Percentiles rank a stretch among this genome's conserved stretches.
Evolutionary conservation across 805 yeast species (phyloP).

Genomic region (Grigorovia jiainica): DNA sequence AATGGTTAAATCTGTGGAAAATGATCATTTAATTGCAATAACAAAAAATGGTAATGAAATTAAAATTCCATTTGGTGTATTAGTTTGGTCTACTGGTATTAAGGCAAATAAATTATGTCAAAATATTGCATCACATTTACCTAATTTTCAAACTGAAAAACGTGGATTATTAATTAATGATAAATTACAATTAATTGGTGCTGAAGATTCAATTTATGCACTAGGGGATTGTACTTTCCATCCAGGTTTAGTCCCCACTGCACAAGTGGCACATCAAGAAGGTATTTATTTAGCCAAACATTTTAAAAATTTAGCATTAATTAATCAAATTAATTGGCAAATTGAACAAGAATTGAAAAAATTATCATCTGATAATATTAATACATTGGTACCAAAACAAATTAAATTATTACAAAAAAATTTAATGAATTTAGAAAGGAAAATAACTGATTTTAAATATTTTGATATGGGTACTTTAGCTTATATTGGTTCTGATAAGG

Average conservation of each 20-base stretch:
- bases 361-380: neutral
- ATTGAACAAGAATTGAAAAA: slow-evolving; percentile 21
- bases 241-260: slow-evolving; percentile 88
- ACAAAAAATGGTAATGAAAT: slow-evolving; percentile 59
- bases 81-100: slow-evolving; percentile 98
- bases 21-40: slow-evolving; percentile 57
- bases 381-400: slow-evolving; percentile 6
- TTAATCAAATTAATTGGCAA: slow-evolving; percentile 47
- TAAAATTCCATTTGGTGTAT: slow-evolving; percentile 79
- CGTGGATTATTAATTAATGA: slow-evolving; percentile 87
- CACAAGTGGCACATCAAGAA: slow-evolving; percentile 95
- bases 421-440: slow-evolving; percentile 32
- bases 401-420: slow-evolving; percentile 36
- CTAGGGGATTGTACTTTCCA: slow-evolving; percentile 89
- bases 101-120: slow-evolving; percentile 71
- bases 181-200: slow-evolving; percentile 71
- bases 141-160: slow-evolving; percentile 67
- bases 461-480: slow-evolving; percentile 89
- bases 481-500: slow-evolving; percentile 86
- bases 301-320: slow-evolving; percentile 53
- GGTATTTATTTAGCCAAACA: slow-evolving; percentile 72
- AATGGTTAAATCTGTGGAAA: slow-evolving; percentile 80
- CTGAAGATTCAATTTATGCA: slow-evolving; percentile 67
- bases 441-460: slow-evolving; percentile 59
- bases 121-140: slow-evolving; percentile 52